These are phyloP conservation scores for Ilyonectria robusta DNA, from an alignment of 2,329 filamentous ascomycete genomes.

Conservation along the genomic window DNA sequence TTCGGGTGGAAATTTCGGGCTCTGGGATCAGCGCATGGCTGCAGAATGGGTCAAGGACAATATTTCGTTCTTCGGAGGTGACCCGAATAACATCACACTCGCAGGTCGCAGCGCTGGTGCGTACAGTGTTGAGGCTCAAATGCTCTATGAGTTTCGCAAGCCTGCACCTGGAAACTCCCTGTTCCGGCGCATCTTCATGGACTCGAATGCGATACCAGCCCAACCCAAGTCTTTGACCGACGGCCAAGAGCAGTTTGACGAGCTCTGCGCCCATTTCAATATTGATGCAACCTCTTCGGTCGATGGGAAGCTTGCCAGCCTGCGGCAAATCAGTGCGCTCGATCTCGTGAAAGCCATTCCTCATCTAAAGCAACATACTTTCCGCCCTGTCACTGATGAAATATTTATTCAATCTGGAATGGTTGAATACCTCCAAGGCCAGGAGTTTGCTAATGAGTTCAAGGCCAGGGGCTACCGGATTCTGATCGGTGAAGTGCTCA, in stretches of 20 bases:
- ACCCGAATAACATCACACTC: slow-evolving; percentile 61
- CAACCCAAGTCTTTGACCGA: slow-evolving; percentile 58
- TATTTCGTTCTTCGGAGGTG: slow-evolving; percentile 61
- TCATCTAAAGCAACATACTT: slow-evolving; percentile 61
- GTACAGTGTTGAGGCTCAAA: slow-evolving; percentile 59
- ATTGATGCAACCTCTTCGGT: slow-evolving; percentile 44
- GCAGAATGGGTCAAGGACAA: slow-evolving; percentile 66
- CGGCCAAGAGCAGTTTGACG: slow-evolving; percentile 58
- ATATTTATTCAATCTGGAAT: slow-evolving; percentile 57
- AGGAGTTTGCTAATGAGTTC: slow-evolving; percentile 56
- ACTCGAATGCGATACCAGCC: slow-evolving; percentile 61
- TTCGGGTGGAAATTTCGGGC: slow-evolving; percentile 56
- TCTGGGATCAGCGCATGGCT: slow-evolving; percentile 64
- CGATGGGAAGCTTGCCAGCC: slow-evolving; percentile 49
- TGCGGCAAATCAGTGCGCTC: slow-evolving; percentile 50
- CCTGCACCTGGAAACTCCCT: slow-evolving; percentile 32
- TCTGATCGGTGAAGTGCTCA: slow-evolving; percentile 59
- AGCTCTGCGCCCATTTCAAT: slow-evolving; percentile 54
- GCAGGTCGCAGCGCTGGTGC: slow-evolving; percentile 61
- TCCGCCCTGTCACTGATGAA: slow-evolving; percentile 60
- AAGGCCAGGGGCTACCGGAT: slow-evolving; percentile 51
- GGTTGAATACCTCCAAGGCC: slow-evolving; percentile 54
- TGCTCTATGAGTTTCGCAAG: slow-evolving; percentile 54
- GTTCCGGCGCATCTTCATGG: slow-evolving; percentile 58
- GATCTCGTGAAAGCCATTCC: slow-evolving; percentile 54